A percentile compares a stretch with the other conserved stretches of the same genome.
These are phyloP conservation scores for Psilocybe tampanensis DNA, from an alignment of 768 basidiomycete genomes.

Conservation along the genomic window DNA sequence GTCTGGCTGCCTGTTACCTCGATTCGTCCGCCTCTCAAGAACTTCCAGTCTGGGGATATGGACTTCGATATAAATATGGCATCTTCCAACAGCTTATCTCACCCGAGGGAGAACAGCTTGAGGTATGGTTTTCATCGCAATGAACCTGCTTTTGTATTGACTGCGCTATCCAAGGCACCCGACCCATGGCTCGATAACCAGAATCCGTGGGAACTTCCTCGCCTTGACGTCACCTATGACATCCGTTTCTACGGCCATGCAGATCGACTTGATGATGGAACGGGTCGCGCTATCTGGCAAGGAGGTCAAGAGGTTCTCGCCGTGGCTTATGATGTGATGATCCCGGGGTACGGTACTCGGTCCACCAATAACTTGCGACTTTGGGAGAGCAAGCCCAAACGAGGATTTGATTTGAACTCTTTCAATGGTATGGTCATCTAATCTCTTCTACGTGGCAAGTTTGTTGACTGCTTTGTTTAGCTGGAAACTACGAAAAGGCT, in stretches of 20 bases:
- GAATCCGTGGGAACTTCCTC: slow-evolving; percentile 89
- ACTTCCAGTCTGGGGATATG: slow-evolving; percentile 95
- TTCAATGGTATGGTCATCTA: slow-evolving; percentile 74
- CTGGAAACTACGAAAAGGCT: slow-evolving; percentile 91
- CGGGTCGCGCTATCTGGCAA: slow-evolving; percentile 68
- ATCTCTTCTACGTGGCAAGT: background rate
- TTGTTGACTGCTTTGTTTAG: slow-evolving; percentile 35
- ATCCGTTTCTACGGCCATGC: slow-evolving; percentile 90
- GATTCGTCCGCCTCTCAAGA: slow-evolving; percentile 91
- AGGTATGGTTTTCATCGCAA: slow-evolving; percentile 36
- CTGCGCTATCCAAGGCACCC: slow-evolving; percentile 54
- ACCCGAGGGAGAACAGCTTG: slow-evolving; percentile 80
- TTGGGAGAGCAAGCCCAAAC: slow-evolving; percentile 86
- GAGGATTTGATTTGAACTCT: slow-evolving; percentile 90
- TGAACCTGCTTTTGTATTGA: background rate
- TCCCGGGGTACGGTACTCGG: slow-evolving; percentile 82
- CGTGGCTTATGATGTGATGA: slow-evolving; percentile 93
- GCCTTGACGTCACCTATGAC: slow-evolving; percentile 82
- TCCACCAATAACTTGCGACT: slow-evolving; percentile 89
- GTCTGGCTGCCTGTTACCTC: slow-evolving; percentile 96
- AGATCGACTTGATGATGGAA: slow-evolving; percentile 63
- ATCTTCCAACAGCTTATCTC: slow-evolving; percentile 96
- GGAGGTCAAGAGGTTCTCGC: slow-evolving; percentile 96
- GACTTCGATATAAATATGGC: slow-evolving; percentile 89
- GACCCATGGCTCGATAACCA: slow-evolving; percentile 91